phyloP scores from a whole-genome alignment of 345 rosid species.

The Gossypium sturtianum region DNA sequence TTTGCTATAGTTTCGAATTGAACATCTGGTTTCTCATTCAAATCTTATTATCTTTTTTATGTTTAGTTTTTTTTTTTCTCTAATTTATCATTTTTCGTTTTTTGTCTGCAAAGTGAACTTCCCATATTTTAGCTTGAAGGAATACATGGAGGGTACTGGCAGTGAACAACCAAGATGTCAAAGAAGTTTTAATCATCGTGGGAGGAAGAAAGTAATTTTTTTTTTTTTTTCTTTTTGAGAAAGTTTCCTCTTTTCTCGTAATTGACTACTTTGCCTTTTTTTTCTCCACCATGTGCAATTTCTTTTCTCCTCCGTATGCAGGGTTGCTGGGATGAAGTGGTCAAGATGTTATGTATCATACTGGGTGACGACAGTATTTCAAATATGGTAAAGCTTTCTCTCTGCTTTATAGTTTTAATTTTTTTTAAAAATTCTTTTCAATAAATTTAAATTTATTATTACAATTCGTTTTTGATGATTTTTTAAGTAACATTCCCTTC shows the following conservation, averaged over 20 bases:
- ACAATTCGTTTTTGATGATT: no score
- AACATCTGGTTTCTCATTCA: no score
- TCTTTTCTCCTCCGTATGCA: neutral
- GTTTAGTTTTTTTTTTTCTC: no score
- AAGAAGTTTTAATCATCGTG: neutral
- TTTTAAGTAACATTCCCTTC: neutral
- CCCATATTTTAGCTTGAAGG: neutral
- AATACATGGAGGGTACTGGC: neutral
- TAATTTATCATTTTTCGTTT: no score
- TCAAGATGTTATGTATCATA: neutral
- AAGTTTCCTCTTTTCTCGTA: neutral
- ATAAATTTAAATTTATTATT: neutral
- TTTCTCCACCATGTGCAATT: neutral
- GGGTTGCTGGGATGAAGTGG: neutral
- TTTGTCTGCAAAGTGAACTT: neutral
- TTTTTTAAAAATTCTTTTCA: neutral
- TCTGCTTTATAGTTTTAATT: neutral
- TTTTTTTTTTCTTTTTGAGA: neutral
- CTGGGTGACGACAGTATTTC: neutral
- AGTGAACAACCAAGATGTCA: neutral
- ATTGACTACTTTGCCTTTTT: neutral
- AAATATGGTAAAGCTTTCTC: neutral
- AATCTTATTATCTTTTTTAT: no score
- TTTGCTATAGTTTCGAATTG: no score
- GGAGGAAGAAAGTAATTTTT: neutral